phyloP scores from a whole-genome alignment of 257 asterid genomes.

The Primulina tabacum region DNA sequence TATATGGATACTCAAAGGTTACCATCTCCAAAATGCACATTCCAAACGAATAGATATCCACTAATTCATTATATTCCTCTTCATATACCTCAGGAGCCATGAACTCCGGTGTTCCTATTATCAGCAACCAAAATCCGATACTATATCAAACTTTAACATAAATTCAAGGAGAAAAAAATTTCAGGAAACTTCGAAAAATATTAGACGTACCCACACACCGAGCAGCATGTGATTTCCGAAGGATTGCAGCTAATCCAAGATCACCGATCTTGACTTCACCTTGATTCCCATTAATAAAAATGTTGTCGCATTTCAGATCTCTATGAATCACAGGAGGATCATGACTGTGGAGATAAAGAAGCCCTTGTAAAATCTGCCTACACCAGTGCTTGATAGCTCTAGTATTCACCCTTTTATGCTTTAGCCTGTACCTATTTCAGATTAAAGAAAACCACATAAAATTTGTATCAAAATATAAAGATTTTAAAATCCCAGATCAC shows the following conservation, averaged over 20 bases:
- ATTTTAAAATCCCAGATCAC: neutral
- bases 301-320: conserved; percentile 91
- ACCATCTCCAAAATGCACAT: conserved; percentile 94
- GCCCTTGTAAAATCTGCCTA: conserved; percentile 78
- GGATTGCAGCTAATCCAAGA: conserved; percentile 85
- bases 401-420: conserved; percentile 68
- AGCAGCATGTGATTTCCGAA: conserved; percentile 74
- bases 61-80: conserved; percentile 82
- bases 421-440: conserved; percentile 63
- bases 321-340: conserved; percentile 88
- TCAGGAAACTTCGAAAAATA: neutral
- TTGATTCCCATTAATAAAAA: conserved; percentile 80
- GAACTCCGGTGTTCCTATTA: conserved; percentile 85
- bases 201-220: conserved; percentile 67
- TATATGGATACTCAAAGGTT: conserved; percentile 82
- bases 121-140: neutral
- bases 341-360: conserved; percentile 75
- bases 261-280: conserved; percentile 92
- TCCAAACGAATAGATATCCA: conserved; percentile 80
- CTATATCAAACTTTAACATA: no score
- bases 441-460: neutral
- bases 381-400: conserved; percentile 92
- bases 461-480: neutral
- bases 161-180: neutral
- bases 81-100: conserved; percentile 91